Evolutionary conservation across 2,329 filamentous ascomycete species (phyloP), one percentile per base, ranked within the genome.

Genomic region (Rosellinia necatrix): DNA sequence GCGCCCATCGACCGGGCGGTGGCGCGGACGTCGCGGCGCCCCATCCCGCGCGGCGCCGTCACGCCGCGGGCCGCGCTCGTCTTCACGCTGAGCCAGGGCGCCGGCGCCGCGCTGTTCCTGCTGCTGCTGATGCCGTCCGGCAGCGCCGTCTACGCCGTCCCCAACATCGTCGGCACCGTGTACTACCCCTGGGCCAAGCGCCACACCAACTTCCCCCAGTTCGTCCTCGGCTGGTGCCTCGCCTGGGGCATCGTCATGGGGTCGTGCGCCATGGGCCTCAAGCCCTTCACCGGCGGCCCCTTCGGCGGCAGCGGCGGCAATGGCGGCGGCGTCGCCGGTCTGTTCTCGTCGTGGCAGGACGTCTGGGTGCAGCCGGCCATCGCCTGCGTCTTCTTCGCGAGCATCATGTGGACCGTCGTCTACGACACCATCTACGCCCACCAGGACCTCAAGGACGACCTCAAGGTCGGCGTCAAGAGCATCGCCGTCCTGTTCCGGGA

Each of bases 401-500:
- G 58, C 38, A 64, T 68, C 3, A 49, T 73, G 4, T 73, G 71
- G 70, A 67, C 64, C 6, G 55, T 70, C 46, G 66, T 73, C 41
- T 73, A 70, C 55, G 72, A 74, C 56, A 72, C 71, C 6, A 70
- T 74, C 41, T 74, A 74, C 52, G 72, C 71, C 4, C 66, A 70
- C 47, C 70, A 73, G 49, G 72, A 74, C 46, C 42, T 71, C 5
- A 60, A 58, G 15, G 72, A 74, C 29, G 72, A 74, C 27, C 53
- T 67, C 29, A 68, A 66, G 35, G 56, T 70, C 3, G 71, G 71
- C 3, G 58, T 75, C 13, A 70, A 68, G 58, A 71, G 70, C 59
- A 65, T 68, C 22, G 71, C 71, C 2, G 70, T 75, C 10, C 55
- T 67, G 12, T 63, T 71, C 40, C 40, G 61, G 6, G 64, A 68